Percentiles rank a stretch among this genome's conserved stretches.
Conservation (phyloP, 495 filamentous ascomycete genomes). For the Aspergillus affinis region DNA sequence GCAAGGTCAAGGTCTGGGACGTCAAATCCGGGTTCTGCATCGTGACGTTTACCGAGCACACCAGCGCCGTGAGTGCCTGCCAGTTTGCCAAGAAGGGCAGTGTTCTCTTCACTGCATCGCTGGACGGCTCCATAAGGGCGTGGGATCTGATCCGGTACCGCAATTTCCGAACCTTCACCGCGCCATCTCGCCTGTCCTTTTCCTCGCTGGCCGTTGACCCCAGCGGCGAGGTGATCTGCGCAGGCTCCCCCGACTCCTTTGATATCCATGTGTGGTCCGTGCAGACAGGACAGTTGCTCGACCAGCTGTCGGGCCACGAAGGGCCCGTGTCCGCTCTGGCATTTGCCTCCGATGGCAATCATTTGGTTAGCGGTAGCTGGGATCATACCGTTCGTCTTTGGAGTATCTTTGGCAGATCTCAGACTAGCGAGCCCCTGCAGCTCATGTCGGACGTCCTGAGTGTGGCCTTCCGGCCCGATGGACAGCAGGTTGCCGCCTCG, state of each 20-base stretch:
- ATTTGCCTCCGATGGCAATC: constrained; percentile 81
- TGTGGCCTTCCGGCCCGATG: constrained; percentile 86
- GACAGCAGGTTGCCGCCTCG: constrained; percentile 84
- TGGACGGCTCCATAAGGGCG: constrained; percentile 90
- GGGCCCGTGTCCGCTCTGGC: constrained; percentile 84
- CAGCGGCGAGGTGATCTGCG: constrained; percentile 91
- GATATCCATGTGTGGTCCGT: constrained; percentile 98
- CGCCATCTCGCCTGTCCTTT: constrained; percentile 86
- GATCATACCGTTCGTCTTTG: constrained; percentile 92
- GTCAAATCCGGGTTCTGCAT: constrained; percentile 94
- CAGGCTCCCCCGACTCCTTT: constrained; percentile 91
- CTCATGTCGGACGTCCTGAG: constrained; percentile 86
- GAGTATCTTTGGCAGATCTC: constrained; percentile 89
- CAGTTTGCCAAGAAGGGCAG: constrained; percentile 92
- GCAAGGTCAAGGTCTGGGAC: constrained; percentile 98
- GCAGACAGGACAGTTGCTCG: constrained; percentile 92
- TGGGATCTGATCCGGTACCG: constrained; percentile 97
- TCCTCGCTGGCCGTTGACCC: constrained; percentile 94
- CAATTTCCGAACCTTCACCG: constrained; percentile 96
- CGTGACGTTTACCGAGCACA: constrained; percentile 96
- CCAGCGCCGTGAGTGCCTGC: constrained; percentile 90
- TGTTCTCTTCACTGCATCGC: constrained; percentile 88
- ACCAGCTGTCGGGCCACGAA: constrained; percentile 88
- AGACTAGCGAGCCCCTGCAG: constrained; percentile 91
- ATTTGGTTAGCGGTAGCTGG: constrained; percentile 89